Percentiles rank a stretch among this genome's conserved stretches.
These are phyloP conservation scores for Phyllosticta citribraziliensis DNA, from an alignment of 2,329 filamentous ascomycete species.

Conservation along the genomic window DNA sequence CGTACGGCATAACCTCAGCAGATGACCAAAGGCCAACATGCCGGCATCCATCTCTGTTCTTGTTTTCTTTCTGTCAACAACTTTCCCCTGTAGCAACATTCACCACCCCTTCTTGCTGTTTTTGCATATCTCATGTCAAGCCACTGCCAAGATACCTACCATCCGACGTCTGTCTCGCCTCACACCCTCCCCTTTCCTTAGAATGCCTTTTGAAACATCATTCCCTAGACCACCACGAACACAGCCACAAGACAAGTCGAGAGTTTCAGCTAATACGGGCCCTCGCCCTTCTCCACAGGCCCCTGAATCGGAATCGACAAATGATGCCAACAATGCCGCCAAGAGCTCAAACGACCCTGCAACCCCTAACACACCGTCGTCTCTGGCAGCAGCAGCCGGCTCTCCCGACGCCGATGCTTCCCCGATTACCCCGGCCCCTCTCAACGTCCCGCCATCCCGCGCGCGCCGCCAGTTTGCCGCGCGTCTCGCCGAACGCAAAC, in stretches of 20 bases:
- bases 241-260: not conserved
- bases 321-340: not conserved
- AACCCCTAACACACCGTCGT: conserved; percentile 46
- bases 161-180: not conserved
- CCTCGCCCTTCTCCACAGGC: not conserved
- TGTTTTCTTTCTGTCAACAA: not conserved
- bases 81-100: not conserved
- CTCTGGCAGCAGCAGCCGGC: conserved; percentile 31
- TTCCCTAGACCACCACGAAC: not conserved
- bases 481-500: conserved; percentile 52
- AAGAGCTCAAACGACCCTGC: conserved; percentile 27
- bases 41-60: not conserved
- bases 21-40: not conserved
- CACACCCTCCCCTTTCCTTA: not conserved
- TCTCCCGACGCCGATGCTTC: conserved; percentile 34
- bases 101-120: not conserved
- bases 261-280: not conserved
- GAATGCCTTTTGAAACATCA: not conserved
- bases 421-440: conserved; percentile 52
- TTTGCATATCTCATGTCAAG: not conserved
- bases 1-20: conserved; percentile 4
- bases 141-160: not conserved
- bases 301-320: not conserved
- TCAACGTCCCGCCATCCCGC: conserved; percentile 78
- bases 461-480: conserved; percentile 86